Evolutionary conservation across 176 grass and related monocot genomes (phyloP).

Genomic region (Poa annua): DNA sequence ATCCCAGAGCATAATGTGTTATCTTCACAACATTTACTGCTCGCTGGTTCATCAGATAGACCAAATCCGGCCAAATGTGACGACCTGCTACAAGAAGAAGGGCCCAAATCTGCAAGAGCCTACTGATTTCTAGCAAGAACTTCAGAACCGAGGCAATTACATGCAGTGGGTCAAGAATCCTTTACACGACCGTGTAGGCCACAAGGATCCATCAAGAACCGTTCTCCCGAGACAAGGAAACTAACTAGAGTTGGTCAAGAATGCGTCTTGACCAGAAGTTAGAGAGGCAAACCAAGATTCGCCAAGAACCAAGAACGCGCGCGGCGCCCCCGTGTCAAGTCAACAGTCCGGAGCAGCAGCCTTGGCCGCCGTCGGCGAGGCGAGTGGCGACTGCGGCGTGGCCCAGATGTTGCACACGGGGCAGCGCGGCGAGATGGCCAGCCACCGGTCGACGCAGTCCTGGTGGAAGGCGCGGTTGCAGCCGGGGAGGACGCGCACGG

Average conservation of each 20-base stretch:
- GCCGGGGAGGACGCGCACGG: constrained; percentile 59
- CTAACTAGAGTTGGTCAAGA: constrained; percentile 9
- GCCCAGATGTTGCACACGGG: constrained; percentile 53
- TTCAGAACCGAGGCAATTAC: constrained; percentile 14
- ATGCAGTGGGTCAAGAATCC: constrained; percentile 27
- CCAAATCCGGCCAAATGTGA: constrained; percentile 11
- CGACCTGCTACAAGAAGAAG: constrained; percentile 26
- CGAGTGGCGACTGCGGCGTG: constrained; percentile 1
- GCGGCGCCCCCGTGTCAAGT: neutral
- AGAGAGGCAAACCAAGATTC: constrained; percentile 34
- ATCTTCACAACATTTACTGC: neutral
- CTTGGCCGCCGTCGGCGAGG: constrained; percentile 32
- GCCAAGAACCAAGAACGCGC: constrained; percentile 48
- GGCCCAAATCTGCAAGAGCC: constrained; percentile 20
- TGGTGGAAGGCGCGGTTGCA: constrained; percentile 68
- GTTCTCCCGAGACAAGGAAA: constrained; percentile 31
- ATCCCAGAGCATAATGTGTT: neutral
- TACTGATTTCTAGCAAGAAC: constrained; percentile 34
- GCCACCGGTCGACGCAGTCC: constrained; percentile 67
- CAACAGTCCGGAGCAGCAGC: constrained; percentile 37
- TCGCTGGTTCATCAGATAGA: neutral
- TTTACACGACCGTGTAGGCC: constrained; percentile 22
- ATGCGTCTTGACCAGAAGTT: constrained; percentile 18
- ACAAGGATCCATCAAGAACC: constrained; percentile 33
- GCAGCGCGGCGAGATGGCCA: constrained; percentile 53